Base-by-base conservation (phyloP, 371 early-diverging fungal genomes). In the Mortierella sp. region DNA sequence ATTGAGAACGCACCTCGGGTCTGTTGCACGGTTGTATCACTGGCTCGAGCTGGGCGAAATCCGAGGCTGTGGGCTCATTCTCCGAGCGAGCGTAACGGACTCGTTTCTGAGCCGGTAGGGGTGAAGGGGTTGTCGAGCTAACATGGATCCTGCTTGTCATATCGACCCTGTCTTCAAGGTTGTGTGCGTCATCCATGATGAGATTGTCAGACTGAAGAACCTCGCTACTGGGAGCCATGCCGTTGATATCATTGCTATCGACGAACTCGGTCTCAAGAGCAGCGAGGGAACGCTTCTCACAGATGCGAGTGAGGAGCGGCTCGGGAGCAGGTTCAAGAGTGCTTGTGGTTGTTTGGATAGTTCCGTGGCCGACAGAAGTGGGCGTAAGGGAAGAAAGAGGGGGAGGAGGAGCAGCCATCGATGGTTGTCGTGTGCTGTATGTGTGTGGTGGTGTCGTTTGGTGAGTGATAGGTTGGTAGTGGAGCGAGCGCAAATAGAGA, bases 231-330 rank as follows among this genome's bases (percentile, higher is more conserved):
- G 74, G 77, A 3, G 71, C 78, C 53, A 57, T 49, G 14, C 47
- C 78, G 55, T 72, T 66, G 51, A 58, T 54, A 31, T 70, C 71
- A 47, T 70, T 67, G 54, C 25, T 63, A 47, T 79, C 78, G 25
- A 62, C 63, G 34, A 65, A 65, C 24, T 70, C 79, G 25, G 69
- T 13, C 44, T 57, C 78, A 4, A 57, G 43, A 2, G 67, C 67
- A 10, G 71, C 66, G n/a, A 59, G 49, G 49, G 67, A 63, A 4
- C 67, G 67, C 37, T 63, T 67, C 3, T 40, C 12, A 19, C 54
- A 61, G 19, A 48, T 56, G 22, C 55, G 63, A 31, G 57, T 57
- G 31, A 63, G 57, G 16, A 62, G 22, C 57, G 37, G 24, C 53
- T 68, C 65, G 2, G 58, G 66, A 4, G 76, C 65, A 41, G 65